These are phyloP conservation scores for Lophiotrema nucula DNA, from an alignment of 495 filamentous ascomycete genomes.

Conservation along the genomic window DNA sequence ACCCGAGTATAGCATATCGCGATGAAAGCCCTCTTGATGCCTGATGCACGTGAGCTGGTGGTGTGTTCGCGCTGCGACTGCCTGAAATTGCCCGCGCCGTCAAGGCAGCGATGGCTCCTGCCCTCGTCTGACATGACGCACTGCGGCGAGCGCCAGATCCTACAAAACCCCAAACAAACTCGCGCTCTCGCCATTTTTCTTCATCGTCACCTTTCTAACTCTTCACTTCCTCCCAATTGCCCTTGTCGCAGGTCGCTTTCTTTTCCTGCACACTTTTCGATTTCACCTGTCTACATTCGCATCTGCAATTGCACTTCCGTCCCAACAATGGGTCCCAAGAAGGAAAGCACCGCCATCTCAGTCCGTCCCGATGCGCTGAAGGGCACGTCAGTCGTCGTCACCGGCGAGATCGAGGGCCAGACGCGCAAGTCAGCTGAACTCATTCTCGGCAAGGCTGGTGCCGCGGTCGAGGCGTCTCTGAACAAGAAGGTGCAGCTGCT, in stretches of 20 bases:
- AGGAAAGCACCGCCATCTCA: conserved; percentile 4
- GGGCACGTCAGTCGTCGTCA: conserved; percentile 18
- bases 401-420: conserved; percentile 19
- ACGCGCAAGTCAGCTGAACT: conserved; percentile 12
- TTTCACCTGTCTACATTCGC: not conserved
- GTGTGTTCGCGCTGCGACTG: too few relatives aligned
- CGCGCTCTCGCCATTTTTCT: not conserved
- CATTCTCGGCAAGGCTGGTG: conserved; percentile 22
- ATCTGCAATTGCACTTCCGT: not conserved
- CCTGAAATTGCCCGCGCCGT: too few relatives aligned
- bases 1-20: too few relatives aligned
- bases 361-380: conserved; percentile 14
- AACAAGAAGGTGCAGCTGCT: conserved; percentile 28
- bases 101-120: too few relatives aligned
- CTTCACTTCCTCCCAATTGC: not conserved
- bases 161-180: not conserved
- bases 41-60: too few relatives aligned
- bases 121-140: too few relatives aligned
- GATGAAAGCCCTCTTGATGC: too few relatives aligned
- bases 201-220: not conserved
- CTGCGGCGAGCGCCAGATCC: too few relatives aligned
- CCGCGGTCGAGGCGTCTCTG: conserved; percentile 23
- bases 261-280: not conserved
- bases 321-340: conserved; percentile 18
- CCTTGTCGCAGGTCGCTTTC: not conserved